These are phyloP conservation scores for Lentinula sp. DNA, from an alignment of 768 basidiomycete species.

Conservation along the genomic window DNA sequence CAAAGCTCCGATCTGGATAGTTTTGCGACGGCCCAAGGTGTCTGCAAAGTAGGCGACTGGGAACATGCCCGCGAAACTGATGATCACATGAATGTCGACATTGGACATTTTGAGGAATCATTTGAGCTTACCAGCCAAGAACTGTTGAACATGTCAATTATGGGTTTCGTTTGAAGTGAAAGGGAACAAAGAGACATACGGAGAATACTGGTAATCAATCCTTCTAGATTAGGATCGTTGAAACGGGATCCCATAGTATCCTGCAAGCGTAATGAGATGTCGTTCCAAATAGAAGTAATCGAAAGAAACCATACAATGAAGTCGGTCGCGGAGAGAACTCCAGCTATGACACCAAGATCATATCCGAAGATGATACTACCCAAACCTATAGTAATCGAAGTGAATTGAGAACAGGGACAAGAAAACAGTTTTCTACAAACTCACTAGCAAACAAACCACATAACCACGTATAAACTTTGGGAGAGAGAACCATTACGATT, in stretches of 20 bases:
- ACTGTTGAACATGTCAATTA: slow-evolving; percentile 16
- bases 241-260: slow-evolving; percentile 29
- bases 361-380: slow-evolving; percentile 23
- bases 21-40: slow-evolving; percentile 28
- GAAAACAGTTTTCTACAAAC: neutral
- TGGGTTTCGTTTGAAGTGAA: neutral
- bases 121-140: slow-evolving; percentile 25
- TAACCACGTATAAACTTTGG: slow-evolving; percentile 48
- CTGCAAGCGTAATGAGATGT: slow-evolving; percentile 10
- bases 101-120: neutral
- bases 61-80: slow-evolving; percentile 37
- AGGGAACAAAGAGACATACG: slow-evolving; percentile 16
- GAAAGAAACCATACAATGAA: slow-evolving; percentile 21
- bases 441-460: slow-evolving; percentile 45
- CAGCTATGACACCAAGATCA: slow-evolving; percentile 46
- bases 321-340: slow-evolving; percentile 32
- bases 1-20: slow-evolving; percentile 33
- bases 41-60: slow-evolving; percentile 36
- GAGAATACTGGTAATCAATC: slow-evolving; percentile 36
- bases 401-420: neutral
- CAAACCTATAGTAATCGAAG: slow-evolving; percentile 22
- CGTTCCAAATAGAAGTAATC: neutral
- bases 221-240: slow-evolving; percentile 27
- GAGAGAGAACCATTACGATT: slow-evolving; percentile 26
- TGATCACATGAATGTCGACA: neutral